Conservation (phyloP, 177 flowering plant genomes). For the Vitis hybrid region DNA sequence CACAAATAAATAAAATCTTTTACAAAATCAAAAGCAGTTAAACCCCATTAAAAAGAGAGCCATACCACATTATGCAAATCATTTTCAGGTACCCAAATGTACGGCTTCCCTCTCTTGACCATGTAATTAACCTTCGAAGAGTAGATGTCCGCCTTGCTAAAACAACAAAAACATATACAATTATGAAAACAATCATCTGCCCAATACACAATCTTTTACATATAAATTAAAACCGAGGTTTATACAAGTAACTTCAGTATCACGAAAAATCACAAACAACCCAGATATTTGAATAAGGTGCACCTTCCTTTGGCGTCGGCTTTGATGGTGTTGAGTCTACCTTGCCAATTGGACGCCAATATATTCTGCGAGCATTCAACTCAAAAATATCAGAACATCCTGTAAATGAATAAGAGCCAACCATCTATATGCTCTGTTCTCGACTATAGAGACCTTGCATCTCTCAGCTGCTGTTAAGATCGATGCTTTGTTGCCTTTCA, state of each 20-base stretch:
- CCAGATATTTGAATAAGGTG: not conserved
- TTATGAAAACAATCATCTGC: not conserved
- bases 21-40: not conserved
- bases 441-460: constrained; percentile 53
- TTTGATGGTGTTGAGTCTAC: constrained; percentile 69
- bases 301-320: constrained; percentile 88
- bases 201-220: not conserved
- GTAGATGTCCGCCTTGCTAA: constrained; percentile 67
- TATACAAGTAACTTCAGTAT: constrained; percentile 3
- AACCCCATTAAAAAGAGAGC: not conserved
- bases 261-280: not conserved
- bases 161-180: constrained; percentile 1
- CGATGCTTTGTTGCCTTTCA: constrained; percentile 35
- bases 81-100: constrained; percentile 72
- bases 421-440: not conserved
- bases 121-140: constrained; percentile 71
- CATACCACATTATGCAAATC: constrained; percentile 84
- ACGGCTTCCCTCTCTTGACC: constrained; percentile 69
- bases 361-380: constrained; percentile 50
- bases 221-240: too few species aligned
- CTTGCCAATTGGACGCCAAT: constrained; percentile 77
- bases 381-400: not conserved
- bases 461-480: constrained; percentile 56
- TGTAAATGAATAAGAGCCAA: not conserved
- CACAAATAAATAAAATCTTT: too few species aligned